Conservation (phyloP, 2,329 filamentous ascomycete species). For the Nannizzia gypsea region DNA sequence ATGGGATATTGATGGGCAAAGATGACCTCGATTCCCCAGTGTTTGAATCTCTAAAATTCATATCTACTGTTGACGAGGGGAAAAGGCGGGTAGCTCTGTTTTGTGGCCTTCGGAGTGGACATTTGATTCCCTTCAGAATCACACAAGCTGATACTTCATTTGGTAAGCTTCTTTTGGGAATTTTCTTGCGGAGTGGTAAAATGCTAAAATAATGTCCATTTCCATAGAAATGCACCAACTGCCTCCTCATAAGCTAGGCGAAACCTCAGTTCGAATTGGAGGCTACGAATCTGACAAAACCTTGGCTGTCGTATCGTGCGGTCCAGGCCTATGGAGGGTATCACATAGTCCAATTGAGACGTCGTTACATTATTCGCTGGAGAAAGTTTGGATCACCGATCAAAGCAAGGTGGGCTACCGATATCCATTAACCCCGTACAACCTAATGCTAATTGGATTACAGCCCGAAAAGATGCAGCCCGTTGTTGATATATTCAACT, state of each 20-base stretch:
- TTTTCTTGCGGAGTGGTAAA: neutral
- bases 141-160: neutral
- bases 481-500: slow-evolving; percentile 25
- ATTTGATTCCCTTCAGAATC: slow-evolving; percentile 23
- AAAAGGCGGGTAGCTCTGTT: slow-evolving; percentile 22
- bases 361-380: slow-evolving; percentile 20
- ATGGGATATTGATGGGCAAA: slow-evolving; percentile 14
- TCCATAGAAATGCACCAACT: slow-evolving; percentile 24
- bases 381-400: slow-evolving; percentile 32
- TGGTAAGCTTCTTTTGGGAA: neutral
- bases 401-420: slow-evolving; percentile 28
- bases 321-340: slow-evolving; percentile 28
- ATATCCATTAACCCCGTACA: too few species aligned
- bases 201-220: neutral
- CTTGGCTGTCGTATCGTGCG: slow-evolving; percentile 27
- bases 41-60: slow-evolving; percentile 25
- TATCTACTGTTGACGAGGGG: slow-evolving; percentile 16
- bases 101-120: slow-evolving; percentile 37
- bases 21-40: slow-evolving; percentile 24
- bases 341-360: slow-evolving; percentile 20
- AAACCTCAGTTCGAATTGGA: slow-evolving; percentile 28
- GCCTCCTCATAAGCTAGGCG: slow-evolving; percentile 23
- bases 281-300: slow-evolving; percentile 17
- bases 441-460: slow-evolving; percentile 8
- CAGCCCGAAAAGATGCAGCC: slow-evolving; percentile 30